Conservation (phyloP, 1,284 basidiomycete genomes). For the Lignosus rhinocerotis region DNA sequence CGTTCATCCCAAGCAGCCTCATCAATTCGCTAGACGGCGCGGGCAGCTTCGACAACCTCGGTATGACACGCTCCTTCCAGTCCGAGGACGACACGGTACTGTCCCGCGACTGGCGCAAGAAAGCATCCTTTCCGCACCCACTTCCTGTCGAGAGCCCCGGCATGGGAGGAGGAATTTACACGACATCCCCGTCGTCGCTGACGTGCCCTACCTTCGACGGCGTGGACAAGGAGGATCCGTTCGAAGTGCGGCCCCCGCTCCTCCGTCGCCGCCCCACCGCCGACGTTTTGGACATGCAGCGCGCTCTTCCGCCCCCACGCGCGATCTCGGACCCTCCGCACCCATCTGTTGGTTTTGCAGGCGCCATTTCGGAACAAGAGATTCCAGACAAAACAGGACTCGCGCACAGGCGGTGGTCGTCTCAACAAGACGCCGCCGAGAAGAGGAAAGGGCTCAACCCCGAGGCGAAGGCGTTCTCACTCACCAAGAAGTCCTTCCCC, state of each 20-base stretch:
- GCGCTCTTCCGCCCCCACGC: slow-evolving; percentile 36
- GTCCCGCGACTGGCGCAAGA: slow-evolving; percentile 50
- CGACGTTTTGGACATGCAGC: slow-evolving; percentile 37
- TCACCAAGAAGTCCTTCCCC: slow-evolving; percentile 35
- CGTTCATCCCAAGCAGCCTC: slow-evolving; percentile 59
- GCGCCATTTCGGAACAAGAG: slow-evolving; percentile 19
- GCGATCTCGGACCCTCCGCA: slow-evolving; percentile 42
- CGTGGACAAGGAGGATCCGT: slow-evolving; percentile 38
- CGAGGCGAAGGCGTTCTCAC: slow-evolving; percentile 80
- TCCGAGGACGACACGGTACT: slow-evolving; percentile 55
- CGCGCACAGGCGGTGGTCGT: slow-evolving; percentile 52
- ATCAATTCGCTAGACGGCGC: slow-evolving; percentile 55
- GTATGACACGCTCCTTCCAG: slow-evolving; percentile 53
- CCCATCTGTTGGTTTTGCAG: slow-evolving; percentile 17
- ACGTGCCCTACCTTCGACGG: slow-evolving; percentile 33
- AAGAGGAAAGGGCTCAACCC: slow-evolving; percentile 75
- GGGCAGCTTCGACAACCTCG: slow-evolving; percentile 20
- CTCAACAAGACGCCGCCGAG: slow-evolving; percentile 32
- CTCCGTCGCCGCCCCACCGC: slow-evolving; percentile 31
- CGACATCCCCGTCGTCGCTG: slow-evolving; percentile 38
- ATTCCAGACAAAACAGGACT: slow-evolving; percentile 20
- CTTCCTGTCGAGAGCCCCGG: slow-evolving; percentile 31
- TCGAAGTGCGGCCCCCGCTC: slow-evolving; percentile 43
- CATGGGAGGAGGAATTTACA: slow-evolving; percentile 26
- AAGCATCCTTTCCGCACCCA: slow-evolving; percentile 23